phyloP scores from a whole-genome alignment of 2,329 filamentous ascomycete species.

The Phoma sp. region DNA sequence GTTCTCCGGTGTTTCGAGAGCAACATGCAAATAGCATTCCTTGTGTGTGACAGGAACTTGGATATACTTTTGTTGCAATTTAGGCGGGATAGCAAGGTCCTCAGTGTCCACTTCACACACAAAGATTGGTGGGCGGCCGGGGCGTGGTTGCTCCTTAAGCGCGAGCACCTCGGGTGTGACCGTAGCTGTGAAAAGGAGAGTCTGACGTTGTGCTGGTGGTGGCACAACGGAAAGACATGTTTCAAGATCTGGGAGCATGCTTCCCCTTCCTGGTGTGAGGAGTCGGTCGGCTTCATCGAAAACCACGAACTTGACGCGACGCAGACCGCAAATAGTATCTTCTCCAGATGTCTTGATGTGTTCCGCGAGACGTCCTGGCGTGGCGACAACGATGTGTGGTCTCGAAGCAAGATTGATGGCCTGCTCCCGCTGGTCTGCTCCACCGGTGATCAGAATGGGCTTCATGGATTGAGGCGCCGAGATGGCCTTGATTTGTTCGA shows the following conservation, averaged over 20 bases:
- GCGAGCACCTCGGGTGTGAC: slow-evolving; percentile 91
- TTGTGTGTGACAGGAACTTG: slow-evolving; percentile 90
- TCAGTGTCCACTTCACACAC: slow-evolving; percentile 84
- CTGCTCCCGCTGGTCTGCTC: slow-evolving; percentile 89
- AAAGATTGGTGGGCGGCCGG: slow-evolving; percentile 77
- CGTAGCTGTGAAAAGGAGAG: slow-evolving; percentile 93
- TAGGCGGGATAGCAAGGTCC: slow-evolving; percentile 76
- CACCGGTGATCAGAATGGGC: slow-evolving; percentile 86
- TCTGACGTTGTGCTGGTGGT: slow-evolving; percentile 79
- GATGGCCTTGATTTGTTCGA: slow-evolving; percentile 93
- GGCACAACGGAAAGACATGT: slow-evolving; percentile 85
- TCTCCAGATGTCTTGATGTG: slow-evolving; percentile 90
- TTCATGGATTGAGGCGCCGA: slow-evolving; percentile 87
- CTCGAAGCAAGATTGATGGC: slow-evolving; percentile 80
- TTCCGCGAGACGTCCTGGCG: slow-evolving; percentile 86
- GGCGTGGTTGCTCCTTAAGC: slow-evolving; percentile 78
- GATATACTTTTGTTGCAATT: slow-evolving; percentile 82
- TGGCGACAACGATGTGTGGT: slow-evolving; percentile 93
- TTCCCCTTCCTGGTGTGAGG: slow-evolving; percentile 75
- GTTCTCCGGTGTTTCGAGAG: slow-evolving; percentile 78
- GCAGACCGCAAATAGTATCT: slow-evolving; percentile 84
- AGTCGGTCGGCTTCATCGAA: slow-evolving; percentile 95
- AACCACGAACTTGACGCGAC: slow-evolving; percentile 82
- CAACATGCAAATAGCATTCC: slow-evolving; percentile 90
- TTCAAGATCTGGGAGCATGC: slow-evolving; percentile 93